phyloP scores from a whole-genome alignment of 257 asterid species.

The Phtheirospermum japonicum region DNA sequence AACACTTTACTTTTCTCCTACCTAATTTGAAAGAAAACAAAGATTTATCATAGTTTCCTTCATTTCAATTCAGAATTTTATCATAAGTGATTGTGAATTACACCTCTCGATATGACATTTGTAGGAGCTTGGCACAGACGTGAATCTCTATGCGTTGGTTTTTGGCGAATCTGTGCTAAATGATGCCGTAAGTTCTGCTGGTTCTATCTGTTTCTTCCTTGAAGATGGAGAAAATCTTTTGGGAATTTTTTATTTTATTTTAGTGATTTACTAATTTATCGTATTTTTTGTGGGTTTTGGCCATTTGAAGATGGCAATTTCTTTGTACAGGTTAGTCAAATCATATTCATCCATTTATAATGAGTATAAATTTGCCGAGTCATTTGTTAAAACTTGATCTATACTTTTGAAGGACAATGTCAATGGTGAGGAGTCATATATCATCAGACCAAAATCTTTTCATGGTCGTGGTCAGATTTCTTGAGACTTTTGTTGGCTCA shows the following conservation, averaged over 20 bases:
- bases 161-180: slow-evolving; percentile 98
- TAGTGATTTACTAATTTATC: slow-evolving; percentile 28
- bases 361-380: slow-evolving; percentile 29
- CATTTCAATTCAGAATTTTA: slow-evolving; percentile 5
- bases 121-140: slow-evolving; percentile 96
- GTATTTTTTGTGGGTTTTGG: slow-evolving; percentile 35
- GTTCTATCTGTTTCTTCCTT: slow-evolving; percentile 27
- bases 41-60: slow-evolving; percentile 12
- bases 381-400: slow-evolving; percentile 21
- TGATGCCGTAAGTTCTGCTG: slow-evolving; percentile 78
- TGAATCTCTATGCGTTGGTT: slow-evolving; percentile 91
- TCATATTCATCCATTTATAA: slow-evolving; percentile 21
- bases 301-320: slow-evolving; percentile 93
- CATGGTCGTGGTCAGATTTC: slow-evolving; percentile 88
- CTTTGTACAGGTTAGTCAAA: slow-evolving; percentile 83
- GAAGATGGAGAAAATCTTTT: slow-evolving; percentile 20
- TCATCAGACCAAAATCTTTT: slow-evolving; percentile 75
- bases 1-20: slow-evolving; percentile 4
- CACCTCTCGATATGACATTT: slow-evolving; percentile 31
- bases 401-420: slow-evolving; percentile 74
- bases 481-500: slow-evolving; percentile 96
- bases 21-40: slow-evolving; percentile 6
- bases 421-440: slow-evolving; percentile 82
- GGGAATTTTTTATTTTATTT: slow-evolving; percentile 5
- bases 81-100: slow-evolving; percentile 17